phyloP scores from a whole-genome alignment of 495 filamentous ascomycete genomes.

The Beverwykella pulmonaria region DNA sequence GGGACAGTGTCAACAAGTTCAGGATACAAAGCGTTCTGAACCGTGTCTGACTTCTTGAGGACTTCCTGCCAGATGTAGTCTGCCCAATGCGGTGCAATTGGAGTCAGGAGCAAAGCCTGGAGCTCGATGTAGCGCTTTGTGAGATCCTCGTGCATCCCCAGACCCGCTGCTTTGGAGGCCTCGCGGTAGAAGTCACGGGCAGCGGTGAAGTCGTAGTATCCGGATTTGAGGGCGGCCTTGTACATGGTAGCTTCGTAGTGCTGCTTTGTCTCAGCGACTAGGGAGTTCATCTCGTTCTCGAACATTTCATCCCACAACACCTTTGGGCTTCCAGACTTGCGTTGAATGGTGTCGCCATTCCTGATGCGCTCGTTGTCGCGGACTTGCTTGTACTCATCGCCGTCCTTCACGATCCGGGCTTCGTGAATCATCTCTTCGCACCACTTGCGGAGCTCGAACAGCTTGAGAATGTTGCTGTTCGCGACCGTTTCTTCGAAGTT shows the following conservation, averaged over 20 bases:
- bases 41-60: conserved; percentile 69
- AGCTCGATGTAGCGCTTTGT: conserved; percentile 78
- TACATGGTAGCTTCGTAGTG: conserved; percentile 80
- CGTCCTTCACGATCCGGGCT: conserved; percentile 36
- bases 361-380: conserved; percentile 62
- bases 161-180: conserved; percentile 67
- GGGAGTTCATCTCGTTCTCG: conserved; percentile 87
- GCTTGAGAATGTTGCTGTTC: conserved; percentile 82
- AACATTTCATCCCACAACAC: conserved; percentile 85
- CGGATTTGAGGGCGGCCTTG: conserved; percentile 89
- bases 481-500: conserved; percentile 97
- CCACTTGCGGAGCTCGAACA: conserved; percentile 89
- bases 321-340: conserved; percentile 64
- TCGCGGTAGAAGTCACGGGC: conserved; percentile 92
- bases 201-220: conserved; percentile 75
- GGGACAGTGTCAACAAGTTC: conserved; percentile 62
- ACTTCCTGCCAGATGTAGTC: conserved; percentile 93
- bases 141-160: conserved; percentile 81
- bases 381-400: conserved; percentile 40
- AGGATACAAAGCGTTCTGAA: conserved; percentile 82
- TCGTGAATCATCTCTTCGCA: conserved; percentile 75
- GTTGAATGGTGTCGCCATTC: conserved; percentile 49
- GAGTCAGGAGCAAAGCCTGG: conserved; percentile 78
- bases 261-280: conserved; percentile 71
- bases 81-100: conserved; percentile 89